Percentiles rank a stretch among this genome's conserved stretches.
phyloP scores from a whole-genome alignment of 805 yeast genomes.

The Candida ascalaphidarum region DNA sequence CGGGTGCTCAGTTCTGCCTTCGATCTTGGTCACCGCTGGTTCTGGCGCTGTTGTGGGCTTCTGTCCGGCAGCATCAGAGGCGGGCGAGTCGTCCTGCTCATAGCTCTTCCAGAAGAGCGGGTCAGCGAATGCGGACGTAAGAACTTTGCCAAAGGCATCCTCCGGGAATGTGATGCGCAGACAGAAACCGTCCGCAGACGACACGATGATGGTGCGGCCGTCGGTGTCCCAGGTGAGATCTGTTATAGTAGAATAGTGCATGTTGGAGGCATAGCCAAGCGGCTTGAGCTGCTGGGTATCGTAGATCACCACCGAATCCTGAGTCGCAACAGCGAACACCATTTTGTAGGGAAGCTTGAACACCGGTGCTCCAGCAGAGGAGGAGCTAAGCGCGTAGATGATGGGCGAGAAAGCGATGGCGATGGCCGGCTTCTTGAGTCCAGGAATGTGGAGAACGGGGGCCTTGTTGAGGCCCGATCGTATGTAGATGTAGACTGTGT shows the following conservation, averaged over 20 bases:
- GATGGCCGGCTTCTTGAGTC: conserved; percentile 74
- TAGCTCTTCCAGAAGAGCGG: too few relatives aligned
- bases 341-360: conserved; percentile 67
- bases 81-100: too few relatives aligned
- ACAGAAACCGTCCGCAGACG: conserved; percentile 92
- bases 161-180: conserved; percentile 52
- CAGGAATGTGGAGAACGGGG: conserved; percentile 77
- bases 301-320: conserved; percentile 72
- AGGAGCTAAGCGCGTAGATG: conserved; percentile 33
- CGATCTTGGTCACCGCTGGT: too few relatives aligned
- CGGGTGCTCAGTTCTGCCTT: too few relatives aligned
- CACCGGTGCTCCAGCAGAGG: conserved; percentile 13
- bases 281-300: conserved; percentile 70
- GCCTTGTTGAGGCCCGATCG: conserved; percentile 57
- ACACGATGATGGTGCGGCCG: conserved; percentile 60
- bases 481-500: conserved; percentile 75
- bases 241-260: conserved; percentile 85
- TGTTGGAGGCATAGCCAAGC: conserved; percentile 62
- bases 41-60: too few relatives aligned
- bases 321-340: conserved; percentile 90
- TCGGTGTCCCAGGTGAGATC: conserved; percentile 80
- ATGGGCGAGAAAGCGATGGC: conserved; percentile 74
- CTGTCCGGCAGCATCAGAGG: too few relatives aligned
- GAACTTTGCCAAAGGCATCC: conserved; percentile 50
- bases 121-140: too few relatives aligned